phyloP scores from a whole-genome alignment of 768 basidiomycete genomes.

The Tulasnella sp. region DNA sequence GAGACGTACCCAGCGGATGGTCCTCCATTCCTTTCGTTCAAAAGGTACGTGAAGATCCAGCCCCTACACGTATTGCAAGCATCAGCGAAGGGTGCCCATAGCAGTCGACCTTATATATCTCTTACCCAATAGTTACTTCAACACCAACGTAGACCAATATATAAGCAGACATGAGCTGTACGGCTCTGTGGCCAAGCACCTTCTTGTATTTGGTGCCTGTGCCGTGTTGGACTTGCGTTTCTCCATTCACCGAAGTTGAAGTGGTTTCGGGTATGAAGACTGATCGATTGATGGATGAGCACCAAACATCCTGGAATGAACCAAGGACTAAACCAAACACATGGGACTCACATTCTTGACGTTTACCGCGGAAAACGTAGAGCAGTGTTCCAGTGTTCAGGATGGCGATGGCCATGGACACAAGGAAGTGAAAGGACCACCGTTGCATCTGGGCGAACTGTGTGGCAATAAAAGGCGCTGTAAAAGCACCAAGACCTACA shows the following conservation, averaged over 20 bases:
- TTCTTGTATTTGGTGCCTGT: constrained; percentile 13
- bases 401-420: constrained; percentile 55
- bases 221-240: neutral
- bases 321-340: too few relatives aligned
- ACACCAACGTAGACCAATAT: constrained; percentile 21
- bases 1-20: constrained; percentile 41
- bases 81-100: too few relatives aligned
- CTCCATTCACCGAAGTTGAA: neutral
- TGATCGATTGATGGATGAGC: neutral
- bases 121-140: constrained; percentile 20
- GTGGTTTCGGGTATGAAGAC: constrained; percentile 6
- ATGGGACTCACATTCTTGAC: constrained; percentile 25
- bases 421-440: constrained; percentile 75
- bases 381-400: constrained; percentile 44
- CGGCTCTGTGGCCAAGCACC: constrained; percentile 13
- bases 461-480: constrained; percentile 65
- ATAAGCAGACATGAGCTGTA: constrained; percentile 19
- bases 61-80: too few relatives aligned
- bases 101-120: too few relatives aligned
- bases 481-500: constrained; percentile 29
- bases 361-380: constrained; percentile 42
- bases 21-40: constrained; percentile 37
- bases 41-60: constrained; percentile 47
- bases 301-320: neutral
- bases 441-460: constrained; percentile 55